These are phyloP conservation scores for Neurospora sp. DNA, from an alignment of 2,329 filamentous ascomycete genomes.

Conservation along the genomic window DNA sequence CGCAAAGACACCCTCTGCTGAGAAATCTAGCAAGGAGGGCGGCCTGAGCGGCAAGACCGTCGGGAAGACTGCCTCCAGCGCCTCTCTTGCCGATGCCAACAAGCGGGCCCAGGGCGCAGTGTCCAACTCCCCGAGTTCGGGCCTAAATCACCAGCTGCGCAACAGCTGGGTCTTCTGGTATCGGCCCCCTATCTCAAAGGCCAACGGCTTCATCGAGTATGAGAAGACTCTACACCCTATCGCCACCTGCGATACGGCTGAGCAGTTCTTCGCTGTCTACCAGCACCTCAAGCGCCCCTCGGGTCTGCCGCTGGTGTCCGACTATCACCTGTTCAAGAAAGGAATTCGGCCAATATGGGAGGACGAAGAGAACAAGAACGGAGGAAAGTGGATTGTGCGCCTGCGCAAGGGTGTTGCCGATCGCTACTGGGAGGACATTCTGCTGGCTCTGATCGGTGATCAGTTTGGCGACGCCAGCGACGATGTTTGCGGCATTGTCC, in stretches of 20 bases:
- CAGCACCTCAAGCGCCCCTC: constrained; percentile 84
- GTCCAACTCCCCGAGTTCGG: constrained; percentile 21
- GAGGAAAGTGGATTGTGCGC: constrained; percentile 94
- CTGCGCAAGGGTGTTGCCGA: constrained; percentile 96
- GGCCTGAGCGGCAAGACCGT: constrained; percentile 19
- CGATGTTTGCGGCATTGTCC: constrained; percentile 87
- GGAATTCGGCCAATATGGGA: constrained; percentile 97
- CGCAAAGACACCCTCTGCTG: constrained; percentile 44
- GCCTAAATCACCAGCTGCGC: constrained; percentile 51
- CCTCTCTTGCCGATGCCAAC: constrained; percentile 34
- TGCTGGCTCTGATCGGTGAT: constrained; percentile 84
- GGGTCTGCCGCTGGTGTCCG: constrained; percentile 77
- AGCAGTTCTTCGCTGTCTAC: constrained; percentile 89
- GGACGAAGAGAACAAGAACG: constrained; percentile 90
- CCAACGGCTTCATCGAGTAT: constrained; percentile 78
- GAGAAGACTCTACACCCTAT: constrained; percentile 91
- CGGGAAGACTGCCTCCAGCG: constrained; percentile 30
- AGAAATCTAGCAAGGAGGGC: constrained; percentile 51
- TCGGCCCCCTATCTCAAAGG: constrained; percentile 90
- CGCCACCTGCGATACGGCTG: constrained; percentile 68
- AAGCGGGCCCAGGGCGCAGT: constrained; percentile 30
- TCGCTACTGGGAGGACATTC: constrained; percentile 90
- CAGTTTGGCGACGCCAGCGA: constrained; percentile 89
- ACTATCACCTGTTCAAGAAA: constrained; percentile 97
- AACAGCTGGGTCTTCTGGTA: constrained; percentile 97